Base-by-base conservation (phyloP, 768 basidiomycete genomes). In the Phanerochaete sordida region DNA sequence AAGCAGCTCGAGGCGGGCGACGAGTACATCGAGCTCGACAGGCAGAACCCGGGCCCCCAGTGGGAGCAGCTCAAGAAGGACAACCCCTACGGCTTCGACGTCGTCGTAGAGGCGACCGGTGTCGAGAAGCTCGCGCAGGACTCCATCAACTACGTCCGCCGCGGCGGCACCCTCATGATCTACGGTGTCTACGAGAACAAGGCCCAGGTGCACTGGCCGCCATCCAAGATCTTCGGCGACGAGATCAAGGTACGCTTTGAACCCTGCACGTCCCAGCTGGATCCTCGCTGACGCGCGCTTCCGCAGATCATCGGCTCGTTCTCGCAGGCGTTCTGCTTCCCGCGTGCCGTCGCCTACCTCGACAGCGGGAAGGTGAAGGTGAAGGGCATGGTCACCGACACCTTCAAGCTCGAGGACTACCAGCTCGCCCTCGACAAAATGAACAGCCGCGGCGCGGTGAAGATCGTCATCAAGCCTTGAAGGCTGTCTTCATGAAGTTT, bases 101-200 rank as follows among this genome's bases (percentile, higher is more conserved):
- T 92, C n/a, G 92, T 93, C 19, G 81, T 78, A 26, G 88, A 90
- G 70, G 88, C 87, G 53, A 90, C 89, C 0, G 94, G 94, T 46
- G 90, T 92, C 39, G 93, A 95, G 75, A 88, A 87, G 69, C 73
- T 95, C 48, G 93, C 91, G 16, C 87, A 94, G 67, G 86, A 92
- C 39, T 79, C 88, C 60, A 94, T 95, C 78, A 87, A 94, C 76
- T 95, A 93, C 69, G 94, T 96, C 37, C 81, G 91, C 44, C 77
- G 91, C 28, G 91, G 91, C n/a, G 91, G 91, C 24, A 92, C 91
- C 3, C 73, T 93, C 70, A 87, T 93, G 86, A 83, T 93, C 60
- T 96, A 96, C 67, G 93, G 93, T 51, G 93, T 95, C 39, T 96
- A 95, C 70, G 88, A 88, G 73, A 87, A 94, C 75, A 87, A 87